Base-by-base conservation (phyloP, 441 rosid genomes). In the Capsella rubella region DNA sequence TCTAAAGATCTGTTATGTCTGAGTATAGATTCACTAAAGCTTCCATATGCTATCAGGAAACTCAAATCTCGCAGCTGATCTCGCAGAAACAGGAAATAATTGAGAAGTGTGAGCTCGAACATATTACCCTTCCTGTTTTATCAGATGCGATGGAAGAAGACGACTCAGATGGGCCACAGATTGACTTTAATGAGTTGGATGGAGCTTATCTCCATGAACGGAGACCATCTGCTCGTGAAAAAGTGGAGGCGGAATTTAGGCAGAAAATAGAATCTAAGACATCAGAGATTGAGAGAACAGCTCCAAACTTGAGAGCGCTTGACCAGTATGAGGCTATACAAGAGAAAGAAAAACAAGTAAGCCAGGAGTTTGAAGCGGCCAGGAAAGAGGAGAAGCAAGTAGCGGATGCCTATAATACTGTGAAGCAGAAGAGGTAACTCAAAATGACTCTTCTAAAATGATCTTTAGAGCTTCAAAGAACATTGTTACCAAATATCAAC, bases 301-400 rank as follows among this genome's bases (percentile, higher is more conserved):
- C 98, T 71, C 99, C 98, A 29, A 91, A 93, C 82, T 74, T 96
- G 87, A 96, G 92, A 90, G 97, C 99, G 25, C 80, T 96, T 81
- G 97, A 91, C 68, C 99, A 90, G 74, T 96, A 96, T 61, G 95
- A 90, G 84, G 93, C 90, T 73, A 81, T 96, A 74, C 86, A 74
- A 80, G 97, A 87, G 78, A 96, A 84, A 84, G 99, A 96, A 88
- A 91, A 81, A 76, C 77, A 54, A 47, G 96, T 86, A 50, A 89
- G 85, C 72, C 91, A 91, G 80, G 97, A 93, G 82, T 91, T 85
- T 78, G 99, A 91, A 81, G 82, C 83, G 9, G 98, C 92, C 62
- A 88, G 97, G 82, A 90, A 84, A 74, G 92, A 91, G 84, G 99
- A 89, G 87, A 93, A 87, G 83, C 89, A 84, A 83, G 79, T 86